These are phyloP conservation scores for Neurospora sp. DNA, from an alignment of 495 filamentous ascomycete genomes.

Conservation along the genomic window DNA sequence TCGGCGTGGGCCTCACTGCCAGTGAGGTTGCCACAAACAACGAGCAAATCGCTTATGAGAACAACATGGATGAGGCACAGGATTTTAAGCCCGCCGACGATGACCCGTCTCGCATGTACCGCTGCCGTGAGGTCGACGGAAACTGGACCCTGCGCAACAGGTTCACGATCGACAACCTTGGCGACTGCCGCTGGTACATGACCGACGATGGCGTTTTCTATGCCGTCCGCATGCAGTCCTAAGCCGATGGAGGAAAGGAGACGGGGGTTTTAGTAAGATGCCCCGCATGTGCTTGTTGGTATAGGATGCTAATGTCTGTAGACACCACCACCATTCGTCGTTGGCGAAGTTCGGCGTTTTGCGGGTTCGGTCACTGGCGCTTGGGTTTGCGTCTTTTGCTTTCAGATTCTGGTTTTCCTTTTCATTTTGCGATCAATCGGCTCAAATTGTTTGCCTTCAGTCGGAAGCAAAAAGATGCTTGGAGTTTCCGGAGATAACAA, in stretches of 20 bases:
- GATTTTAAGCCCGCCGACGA: slow-evolving; percentile 43
- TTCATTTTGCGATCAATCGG: neutral
- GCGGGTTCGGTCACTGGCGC: neutral
- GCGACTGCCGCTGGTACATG: slow-evolving; percentile 39
- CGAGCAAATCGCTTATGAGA: slow-evolving; percentile 28
- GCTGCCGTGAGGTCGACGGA: slow-evolving; percentile 38
- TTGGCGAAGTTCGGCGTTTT: neutral
- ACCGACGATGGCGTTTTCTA: slow-evolving; percentile 38
- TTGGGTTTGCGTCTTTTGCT: neutral
- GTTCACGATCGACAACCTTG: slow-evolving; percentile 38
- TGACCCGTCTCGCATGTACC: slow-evolving; percentile 41
- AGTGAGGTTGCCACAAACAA: slow-evolving; percentile 28
- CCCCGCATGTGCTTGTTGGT: neutral
- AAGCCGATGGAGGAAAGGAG: slow-evolving; percentile 8
- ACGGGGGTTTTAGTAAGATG: neutral
- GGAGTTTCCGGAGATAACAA: neutral
- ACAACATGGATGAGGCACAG: slow-evolving; percentile 34
- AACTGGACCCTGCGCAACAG: slow-evolving; percentile 37
- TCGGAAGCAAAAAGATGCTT: neutral
- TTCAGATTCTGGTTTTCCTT: neutral
- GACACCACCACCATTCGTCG: neutral
- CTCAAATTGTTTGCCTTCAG: neutral
- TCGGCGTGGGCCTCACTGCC: slow-evolving; percentile 32
- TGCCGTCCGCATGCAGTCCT: slow-evolving; percentile 29
- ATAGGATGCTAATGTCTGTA: neutral